Evolutionary conservation across 2,329 filamentous ascomycete genomes (phyloP).

Genomic region (Chaetomium globosum): DNA sequence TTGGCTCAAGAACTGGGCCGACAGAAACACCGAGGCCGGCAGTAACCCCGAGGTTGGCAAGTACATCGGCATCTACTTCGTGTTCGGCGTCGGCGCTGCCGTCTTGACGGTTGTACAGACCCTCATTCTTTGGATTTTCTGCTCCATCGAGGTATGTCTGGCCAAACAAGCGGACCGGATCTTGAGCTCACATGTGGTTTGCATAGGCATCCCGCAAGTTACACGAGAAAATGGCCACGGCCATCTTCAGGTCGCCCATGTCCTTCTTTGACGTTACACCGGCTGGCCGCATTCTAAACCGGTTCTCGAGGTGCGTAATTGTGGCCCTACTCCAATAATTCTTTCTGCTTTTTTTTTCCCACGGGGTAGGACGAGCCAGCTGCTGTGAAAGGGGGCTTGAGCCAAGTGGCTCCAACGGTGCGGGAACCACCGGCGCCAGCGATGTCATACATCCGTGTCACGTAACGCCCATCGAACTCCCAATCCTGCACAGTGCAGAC

Average conservation of each 20-base stretch:
- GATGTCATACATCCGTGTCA: slow-evolving; percentile 24
- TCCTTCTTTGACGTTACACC: slow-evolving; percentile 98
- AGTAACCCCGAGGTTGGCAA: slow-evolving; percentile 78
- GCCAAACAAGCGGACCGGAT: slow-evolving; percentile 19
- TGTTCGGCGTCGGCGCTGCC: slow-evolving; percentile 85
- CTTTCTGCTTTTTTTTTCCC: slow-evolving; percentile 4
- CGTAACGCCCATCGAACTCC: slow-evolving; percentile 21
- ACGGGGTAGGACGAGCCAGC: slow-evolving; percentile 26
- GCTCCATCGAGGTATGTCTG: slow-evolving; percentile 82
- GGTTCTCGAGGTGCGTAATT: slow-evolving; percentile 78
- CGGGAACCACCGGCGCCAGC: slow-evolving; percentile 21
- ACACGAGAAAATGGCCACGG: slow-evolving; percentile 94
- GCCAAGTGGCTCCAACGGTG: slow-evolving; percentile 31
- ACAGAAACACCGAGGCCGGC: slow-evolving; percentile 69
- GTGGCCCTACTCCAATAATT: slow-evolving; percentile 4
- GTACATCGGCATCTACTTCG: slow-evolving; percentile 94
- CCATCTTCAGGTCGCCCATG: slow-evolving; percentile 98
- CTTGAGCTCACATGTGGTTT: slow-evolving; percentile 28
- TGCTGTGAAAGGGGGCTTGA: slow-evolving; percentile 21
- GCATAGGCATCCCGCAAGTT: slow-evolving; percentile 84
- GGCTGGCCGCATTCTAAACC: slow-evolving; percentile 91
- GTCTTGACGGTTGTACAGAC: slow-evolving; percentile 87
- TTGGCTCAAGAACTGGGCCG: slow-evolving; percentile 94
- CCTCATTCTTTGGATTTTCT: slow-evolving; percentile 97
- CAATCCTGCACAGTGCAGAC: slow-evolving; percentile 25